Evolutionary conservation across 495 filamentous ascomycete genomes (phyloP).

Genomic region (Tuber brumale): DNA sequence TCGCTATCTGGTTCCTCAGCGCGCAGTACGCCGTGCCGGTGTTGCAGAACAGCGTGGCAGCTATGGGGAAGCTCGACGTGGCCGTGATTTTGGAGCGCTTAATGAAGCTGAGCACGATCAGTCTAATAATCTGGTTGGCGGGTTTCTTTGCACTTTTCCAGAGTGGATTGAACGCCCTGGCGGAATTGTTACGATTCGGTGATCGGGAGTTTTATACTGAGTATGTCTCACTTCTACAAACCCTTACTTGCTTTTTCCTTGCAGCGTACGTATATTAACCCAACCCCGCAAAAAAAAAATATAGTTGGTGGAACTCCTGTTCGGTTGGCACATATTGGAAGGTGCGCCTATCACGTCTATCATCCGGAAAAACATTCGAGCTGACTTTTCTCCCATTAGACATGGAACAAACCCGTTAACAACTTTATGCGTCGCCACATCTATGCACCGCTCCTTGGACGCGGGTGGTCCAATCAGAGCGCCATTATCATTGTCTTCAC

Average conservation of each 20-base stretch:
- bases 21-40: constrained; percentile 91
- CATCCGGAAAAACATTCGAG: background rate
- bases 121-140: constrained; percentile 87
- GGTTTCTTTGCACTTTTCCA: constrained; percentile 97
- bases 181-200: constrained; percentile 81
- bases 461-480: constrained; percentile 61
- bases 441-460: constrained; percentile 72
- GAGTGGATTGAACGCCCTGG: constrained; percentile 76
- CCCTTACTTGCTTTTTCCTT: constrained; percentile 1
- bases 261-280: constrained; percentile 6
- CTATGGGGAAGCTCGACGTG: constrained; percentile 74
- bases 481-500: constrained; percentile 77
- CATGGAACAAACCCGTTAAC: constrained; percentile 96
- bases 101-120: constrained; percentile 91
- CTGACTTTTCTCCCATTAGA: constrained; percentile 45
- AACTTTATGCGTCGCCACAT: constrained; percentile 92
- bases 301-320: constrained; percentile 83
- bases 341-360: background rate
- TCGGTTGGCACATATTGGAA: constrained; percentile 81
- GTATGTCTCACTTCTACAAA: constrained; percentile 16
- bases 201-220: constrained; percentile 93
- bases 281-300: background rate
- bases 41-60: constrained; percentile 77
- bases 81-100: constrained; percentile 76
- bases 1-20: constrained; percentile 87